Conservation (phyloP, 805 yeast genomes). For the Cyberlindnera galapagoensis region DNA sequence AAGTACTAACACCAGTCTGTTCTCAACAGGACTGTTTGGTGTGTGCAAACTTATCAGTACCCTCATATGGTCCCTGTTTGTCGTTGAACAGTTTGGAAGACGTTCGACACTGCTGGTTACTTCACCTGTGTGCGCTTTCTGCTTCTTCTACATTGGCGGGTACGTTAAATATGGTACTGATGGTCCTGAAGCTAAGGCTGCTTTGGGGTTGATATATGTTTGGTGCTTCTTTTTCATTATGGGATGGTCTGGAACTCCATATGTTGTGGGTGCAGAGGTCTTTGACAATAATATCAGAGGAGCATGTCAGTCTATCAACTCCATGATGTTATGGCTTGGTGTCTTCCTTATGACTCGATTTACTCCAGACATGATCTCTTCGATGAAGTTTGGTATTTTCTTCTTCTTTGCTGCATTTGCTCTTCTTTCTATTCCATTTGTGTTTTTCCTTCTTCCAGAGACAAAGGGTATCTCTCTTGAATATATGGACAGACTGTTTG, state of each 20-base stretch:
- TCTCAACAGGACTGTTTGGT: conserved; percentile 49
- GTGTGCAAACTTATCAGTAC: conserved; percentile 40
- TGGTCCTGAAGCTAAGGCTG: conserved; percentile 38
- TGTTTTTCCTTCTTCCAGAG: conserved; percentile 38
- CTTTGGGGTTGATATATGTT: conserved; percentile 27
- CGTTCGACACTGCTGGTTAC: conserved; percentile 33
- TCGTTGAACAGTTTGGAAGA: conserved; percentile 42
- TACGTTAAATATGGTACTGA: conserved; percentile 33
- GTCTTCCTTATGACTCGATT: conserved; percentile 42
- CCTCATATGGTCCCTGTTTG: conserved; percentile 35
- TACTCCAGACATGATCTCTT: conserved; percentile 36
- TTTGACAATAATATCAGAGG: conserved; percentile 39
- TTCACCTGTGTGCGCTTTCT: conserved; percentile 33
- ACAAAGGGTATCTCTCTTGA: conserved; percentile 41
- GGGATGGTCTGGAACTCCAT: conserved; percentile 44
- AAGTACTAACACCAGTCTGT: conserved; percentile 36
- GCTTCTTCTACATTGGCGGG: conserved; percentile 42
- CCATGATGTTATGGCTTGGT: conserved; percentile 43
- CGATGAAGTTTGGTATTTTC: conserved; percentile 39
- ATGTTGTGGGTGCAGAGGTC: conserved; percentile 40
- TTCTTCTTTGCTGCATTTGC: conserved; percentile 27
- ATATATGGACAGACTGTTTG: conserved; percentile 31
- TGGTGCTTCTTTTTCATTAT: conserved; percentile 40
- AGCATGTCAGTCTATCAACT: conserved; percentile 38
- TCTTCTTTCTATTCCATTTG: conserved; percentile 29